A percentile compares a stretch with the other conserved stretches of the same genome.
Evolutionary conservation across 192 early-diverging fungal genomes (phyloP).

Genomic region (Coemansia sp.): DNA sequence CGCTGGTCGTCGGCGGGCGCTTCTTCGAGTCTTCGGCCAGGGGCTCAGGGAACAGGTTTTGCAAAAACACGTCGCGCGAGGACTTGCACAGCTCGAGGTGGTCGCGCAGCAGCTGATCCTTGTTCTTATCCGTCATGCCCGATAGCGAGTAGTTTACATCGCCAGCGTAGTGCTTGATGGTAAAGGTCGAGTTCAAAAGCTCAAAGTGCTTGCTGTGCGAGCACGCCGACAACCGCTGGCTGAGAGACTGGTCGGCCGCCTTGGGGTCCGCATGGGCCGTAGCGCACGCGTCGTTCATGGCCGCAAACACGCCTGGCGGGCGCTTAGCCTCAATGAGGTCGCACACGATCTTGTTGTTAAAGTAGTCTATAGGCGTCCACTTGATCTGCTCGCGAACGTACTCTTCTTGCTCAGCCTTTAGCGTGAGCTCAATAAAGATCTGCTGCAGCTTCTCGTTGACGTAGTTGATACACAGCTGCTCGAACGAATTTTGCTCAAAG

Average conservation of each 20-base stretch:
- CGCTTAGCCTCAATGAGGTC: slow-evolving; percentile 97
- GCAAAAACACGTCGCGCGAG: slow-evolving; percentile 76
- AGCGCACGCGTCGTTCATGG: slow-evolving; percentile 97
- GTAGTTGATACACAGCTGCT: slow-evolving; percentile 99
- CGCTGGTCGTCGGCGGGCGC: slow-evolving; percentile 95
- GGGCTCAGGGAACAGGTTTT: slow-evolving; percentile 85
- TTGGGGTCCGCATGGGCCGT: slow-evolving; percentile 92
- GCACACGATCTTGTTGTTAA: slow-evolving; percentile 99
- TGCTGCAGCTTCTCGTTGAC: slow-evolving; percentile 97
- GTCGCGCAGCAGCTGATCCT: slow-evolving; percentile 94
- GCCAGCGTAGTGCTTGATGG: slow-evolving; percentile 95
- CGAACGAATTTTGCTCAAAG: slow-evolving; percentile 94
- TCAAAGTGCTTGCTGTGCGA: slow-evolving; percentile 76
- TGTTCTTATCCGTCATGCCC: slow-evolving; percentile 98
- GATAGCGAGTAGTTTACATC: slow-evolving; percentile 88
- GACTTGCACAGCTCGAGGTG: slow-evolving; percentile 84
- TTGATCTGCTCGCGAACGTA: slow-evolving; percentile 94
- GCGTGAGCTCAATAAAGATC: slow-evolving; percentile 97
- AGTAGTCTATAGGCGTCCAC: slow-evolving; percentile 99
- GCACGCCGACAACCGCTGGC: slow-evolving; percentile 67
- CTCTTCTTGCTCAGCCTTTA: slow-evolving; percentile 99
- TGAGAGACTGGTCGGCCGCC: slow-evolving; percentile 74
- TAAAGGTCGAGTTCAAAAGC: slow-evolving; percentile 70
- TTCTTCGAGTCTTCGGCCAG: slow-evolving; percentile 88
- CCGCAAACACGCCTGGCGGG: slow-evolving; percentile 89